Evolutionary conservation across 1,284 basidiomycete genomes (phyloP).

Genomic region (Cryptococcus amylolentus): DNA sequence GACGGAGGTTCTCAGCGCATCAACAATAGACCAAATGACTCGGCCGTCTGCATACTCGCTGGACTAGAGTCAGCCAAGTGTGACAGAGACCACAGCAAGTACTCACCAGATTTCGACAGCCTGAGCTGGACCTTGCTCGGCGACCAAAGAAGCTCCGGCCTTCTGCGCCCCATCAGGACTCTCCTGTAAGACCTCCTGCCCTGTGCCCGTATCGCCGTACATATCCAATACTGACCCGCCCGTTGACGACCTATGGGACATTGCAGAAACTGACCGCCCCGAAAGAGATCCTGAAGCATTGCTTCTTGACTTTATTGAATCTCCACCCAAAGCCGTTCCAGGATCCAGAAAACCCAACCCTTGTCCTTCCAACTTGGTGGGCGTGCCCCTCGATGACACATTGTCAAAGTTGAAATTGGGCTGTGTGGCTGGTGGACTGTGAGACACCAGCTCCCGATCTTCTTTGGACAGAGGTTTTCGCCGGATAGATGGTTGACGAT

Average conservation of each 20-base stretch:
- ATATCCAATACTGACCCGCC: conserved; percentile 33
- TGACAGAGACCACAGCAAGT: not conserved
- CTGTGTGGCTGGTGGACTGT: conserved; percentile 20
- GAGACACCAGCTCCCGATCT: conserved; percentile 32
- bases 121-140: conserved; percentile 20
- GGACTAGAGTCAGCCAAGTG: not conserved
- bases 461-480: conserved; percentile 41
- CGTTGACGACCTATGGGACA: conserved; percentile 16
- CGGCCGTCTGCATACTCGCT: conserved; percentile 46
- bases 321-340: not conserved
- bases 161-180: conserved; percentile 5
- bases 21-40: conserved; percentile 44
- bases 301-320: not conserved
- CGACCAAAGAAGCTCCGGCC: not conserved
- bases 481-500: conserved; percentile 32
- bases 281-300: conserved; percentile 1
- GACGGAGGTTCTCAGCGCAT: conserved; percentile 29
- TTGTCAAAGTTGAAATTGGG: not conserved
- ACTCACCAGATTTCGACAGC: conserved; percentile 38
- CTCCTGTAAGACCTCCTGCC: conserved; percentile 13
- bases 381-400: not conserved
- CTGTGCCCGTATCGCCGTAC: conserved; percentile 20
- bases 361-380: not conserved
- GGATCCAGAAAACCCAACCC: conserved; percentile 28
- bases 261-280: conserved; percentile 1